Conservation (phyloP, 257 asterid species). For the Mitragyna speciosa region DNA sequence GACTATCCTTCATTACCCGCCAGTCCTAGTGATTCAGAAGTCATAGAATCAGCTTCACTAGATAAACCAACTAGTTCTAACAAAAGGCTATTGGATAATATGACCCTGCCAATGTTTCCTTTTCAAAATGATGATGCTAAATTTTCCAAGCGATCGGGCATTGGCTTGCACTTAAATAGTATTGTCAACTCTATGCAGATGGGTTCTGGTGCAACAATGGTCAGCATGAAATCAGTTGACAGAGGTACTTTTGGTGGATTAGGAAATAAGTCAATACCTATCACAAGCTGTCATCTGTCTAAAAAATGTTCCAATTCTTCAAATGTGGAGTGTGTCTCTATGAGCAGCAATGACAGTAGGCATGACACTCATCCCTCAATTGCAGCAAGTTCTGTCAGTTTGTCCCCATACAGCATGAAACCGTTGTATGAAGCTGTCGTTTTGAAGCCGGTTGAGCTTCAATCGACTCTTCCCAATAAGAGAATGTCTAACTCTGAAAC, state of each 20-base stretch:
- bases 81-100: slow-evolving; percentile 33
- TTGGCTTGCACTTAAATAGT: slow-evolving; percentile 78
- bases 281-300: slow-evolving; percentile 23
- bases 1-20: slow-evolving; percentile 19
- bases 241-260: slow-evolving; percentile 36
- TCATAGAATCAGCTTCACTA: slow-evolving; percentile 27
- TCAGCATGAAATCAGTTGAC: slow-evolving; percentile 45
- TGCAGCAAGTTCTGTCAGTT: slow-evolving; percentile 25
- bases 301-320: slow-evolving; percentile 37
- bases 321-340: slow-evolving; percentile 33
- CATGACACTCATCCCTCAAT: slow-evolving; percentile 27
- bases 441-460: slow-evolving; percentile 40
- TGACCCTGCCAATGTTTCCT: slow-evolving; percentile 24
- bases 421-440: slow-evolving; percentile 32
- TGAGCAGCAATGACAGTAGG: slow-evolving; percentile 25
- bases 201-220: slow-evolving; percentile 38
- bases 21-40: slow-evolving; percentile 33
- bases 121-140: slow-evolving; percentile 30
- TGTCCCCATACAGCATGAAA: slow-evolving; percentile 28
- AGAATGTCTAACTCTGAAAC: slow-evolving; percentile 33
- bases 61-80: slow-evolving; percentile 33
- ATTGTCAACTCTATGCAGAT: slow-evolving; percentile 45
- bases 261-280: slow-evolving; percentile 42
- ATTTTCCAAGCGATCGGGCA: slow-evolving; percentile 59
- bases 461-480: slow-evolving; percentile 35